Evolutionary conservation across 2,329 filamentous ascomycete species (phyloP).

Genomic region (Colletotrichum sp.): DNA sequence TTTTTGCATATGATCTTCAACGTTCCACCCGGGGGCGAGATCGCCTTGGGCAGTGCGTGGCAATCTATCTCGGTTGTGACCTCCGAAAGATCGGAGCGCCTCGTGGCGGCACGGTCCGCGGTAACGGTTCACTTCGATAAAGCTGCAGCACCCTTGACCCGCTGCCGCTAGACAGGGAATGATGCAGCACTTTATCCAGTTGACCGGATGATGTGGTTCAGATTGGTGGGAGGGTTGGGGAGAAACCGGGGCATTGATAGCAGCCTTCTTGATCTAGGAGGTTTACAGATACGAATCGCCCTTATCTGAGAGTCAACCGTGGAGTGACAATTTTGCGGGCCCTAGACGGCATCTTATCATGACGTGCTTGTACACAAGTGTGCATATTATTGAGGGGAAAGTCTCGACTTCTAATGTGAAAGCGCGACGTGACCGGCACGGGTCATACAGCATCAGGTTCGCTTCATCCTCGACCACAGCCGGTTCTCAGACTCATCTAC

Average conservation of each 20-base stretch:
- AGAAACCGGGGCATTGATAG: background rate
- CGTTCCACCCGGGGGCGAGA: background rate
- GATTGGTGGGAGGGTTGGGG: background rate
- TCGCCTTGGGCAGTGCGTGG: background rate
- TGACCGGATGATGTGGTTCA: background rate
- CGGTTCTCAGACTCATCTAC: background rate
- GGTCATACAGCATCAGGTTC: background rate
- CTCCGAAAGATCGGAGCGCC: background rate
- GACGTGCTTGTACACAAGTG: background rate
- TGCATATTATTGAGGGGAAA: background rate
- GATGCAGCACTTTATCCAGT: slow-evolving; percentile 3
- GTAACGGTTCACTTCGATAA: background rate
- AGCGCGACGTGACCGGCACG: background rate
- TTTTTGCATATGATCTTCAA: background rate
- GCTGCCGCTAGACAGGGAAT: slow-evolving; percentile 4
- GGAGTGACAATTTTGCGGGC: background rate
- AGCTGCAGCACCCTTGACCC: background rate
- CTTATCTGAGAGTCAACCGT: background rate
- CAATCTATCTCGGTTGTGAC: background rate
- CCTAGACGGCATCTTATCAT: background rate
- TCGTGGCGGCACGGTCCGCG: slow-evolving; percentile 7
- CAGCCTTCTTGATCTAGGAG: background rate
- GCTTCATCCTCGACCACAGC: background rate
- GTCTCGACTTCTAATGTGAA: background rate
- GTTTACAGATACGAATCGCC: background rate